A percentile compares a stretch with the other conserved stretches of the same genome.
Conservation (phyloP, 1,284 basidiomycete species). For the Meira miltonrushii region DNA sequence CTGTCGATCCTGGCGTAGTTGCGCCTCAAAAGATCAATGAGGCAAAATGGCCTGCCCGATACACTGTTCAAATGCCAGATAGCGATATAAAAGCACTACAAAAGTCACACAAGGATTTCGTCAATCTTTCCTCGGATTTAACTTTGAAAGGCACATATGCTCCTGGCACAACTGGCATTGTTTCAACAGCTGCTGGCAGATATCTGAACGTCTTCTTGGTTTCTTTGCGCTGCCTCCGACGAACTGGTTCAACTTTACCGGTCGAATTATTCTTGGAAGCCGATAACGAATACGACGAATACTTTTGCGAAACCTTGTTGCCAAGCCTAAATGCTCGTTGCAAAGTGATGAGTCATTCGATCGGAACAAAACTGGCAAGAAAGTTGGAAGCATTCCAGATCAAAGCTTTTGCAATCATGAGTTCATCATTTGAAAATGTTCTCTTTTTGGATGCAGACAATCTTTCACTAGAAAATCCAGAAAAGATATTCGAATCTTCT, state of each 20-base stretch:
- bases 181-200: too few relatives aligned
- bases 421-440: neutral
- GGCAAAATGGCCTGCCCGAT: too few relatives aligned
- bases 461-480: neutral
- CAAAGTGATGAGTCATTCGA: neutral
- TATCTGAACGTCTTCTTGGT: too few relatives aligned
- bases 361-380: neutral
- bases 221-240: neutral
- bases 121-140: too few relatives aligned
- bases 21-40: too few relatives aligned
- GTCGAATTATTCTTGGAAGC: constrained; percentile 2
- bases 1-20: too few relatives aligned
- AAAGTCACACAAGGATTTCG: too few relatives aligned
- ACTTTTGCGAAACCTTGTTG: neutral
- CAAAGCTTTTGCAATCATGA: neutral
- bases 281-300: neutral
- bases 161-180: too few relatives aligned
- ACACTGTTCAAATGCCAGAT: too few relatives aligned
- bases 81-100: too few relatives aligned
- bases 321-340: constrained; percentile 1
- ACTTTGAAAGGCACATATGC: too few relatives aligned
- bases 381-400: neutral
- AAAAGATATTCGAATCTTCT: neutral
- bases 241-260: neutral
- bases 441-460: neutral